phyloP scores from a whole-genome alignment of 345 rosid genomes.

The Abelmoschus esculentus region DNA sequence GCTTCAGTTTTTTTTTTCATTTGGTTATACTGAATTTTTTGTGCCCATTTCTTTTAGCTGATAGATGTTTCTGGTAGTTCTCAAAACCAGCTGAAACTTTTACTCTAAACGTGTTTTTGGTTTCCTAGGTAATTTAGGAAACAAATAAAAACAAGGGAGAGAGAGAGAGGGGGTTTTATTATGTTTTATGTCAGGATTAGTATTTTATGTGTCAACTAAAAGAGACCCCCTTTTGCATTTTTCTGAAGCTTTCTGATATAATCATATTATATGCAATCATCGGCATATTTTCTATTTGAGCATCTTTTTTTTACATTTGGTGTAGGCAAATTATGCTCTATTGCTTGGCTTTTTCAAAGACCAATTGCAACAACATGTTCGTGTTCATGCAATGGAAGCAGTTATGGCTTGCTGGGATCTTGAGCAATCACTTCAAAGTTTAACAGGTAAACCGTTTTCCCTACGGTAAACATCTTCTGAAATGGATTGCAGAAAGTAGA shows the following conservation, averaged over 20 bases:
- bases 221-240: not conserved
- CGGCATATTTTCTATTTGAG: not conserved
- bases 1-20: not conserved
- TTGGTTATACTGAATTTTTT: not conserved
- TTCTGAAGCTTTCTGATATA: not conserved
- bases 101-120: not conserved
- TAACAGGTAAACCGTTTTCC: constrained; percentile 38
- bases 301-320: constrained; percentile 13
- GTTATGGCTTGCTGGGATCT: constrained; percentile 84
- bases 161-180: too few relatives aligned
- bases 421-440: constrained; percentile 63
- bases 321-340: constrained; percentile 70
- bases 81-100: not conserved
- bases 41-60: not conserved
- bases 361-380: constrained; percentile 77
- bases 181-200: not conserved
- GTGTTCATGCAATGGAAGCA: constrained; percentile 89
- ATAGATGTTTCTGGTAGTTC: not conserved
- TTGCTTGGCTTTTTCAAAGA: constrained; percentile 73
- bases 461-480: not conserved
- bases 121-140: not conserved
- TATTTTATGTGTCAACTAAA: not conserved
- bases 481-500: not conserved
- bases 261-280: too few relatives aligned
- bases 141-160: not conserved